Conservation (phyloP, 345 rosid species). For the Nephelium lappaceum region DNA sequence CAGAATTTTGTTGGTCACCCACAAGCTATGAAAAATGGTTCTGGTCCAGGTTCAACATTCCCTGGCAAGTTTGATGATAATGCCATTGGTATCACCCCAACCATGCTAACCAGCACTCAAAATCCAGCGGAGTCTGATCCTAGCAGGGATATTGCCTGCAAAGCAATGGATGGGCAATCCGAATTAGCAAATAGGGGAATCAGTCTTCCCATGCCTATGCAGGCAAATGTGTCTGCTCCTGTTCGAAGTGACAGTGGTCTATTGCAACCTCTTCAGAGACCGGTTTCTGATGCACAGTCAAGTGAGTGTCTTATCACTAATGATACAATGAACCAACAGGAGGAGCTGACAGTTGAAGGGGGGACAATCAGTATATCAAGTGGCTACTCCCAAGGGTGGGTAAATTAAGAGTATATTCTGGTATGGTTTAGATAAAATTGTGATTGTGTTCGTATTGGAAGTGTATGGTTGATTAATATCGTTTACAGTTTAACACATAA, state of each 20-base stretch:
- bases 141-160: conserved; percentile 50
- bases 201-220: conserved; percentile 39
- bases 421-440: not conserved
- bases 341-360: conserved; percentile 79
- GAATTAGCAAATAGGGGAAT: conserved; percentile 53
- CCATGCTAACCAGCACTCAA: conserved; percentile 44
- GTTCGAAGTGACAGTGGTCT: conserved; percentile 38
- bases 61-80: conserved; percentile 78
- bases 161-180: conserved; percentile 48
- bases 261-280: conserved; percentile 46
- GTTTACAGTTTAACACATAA: not conserved
- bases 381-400: conserved; percentile 71
- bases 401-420: not conserved
- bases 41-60: conserved; percentile 60
- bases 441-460: conserved; percentile 12
- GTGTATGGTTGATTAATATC: conserved; percentile 5
- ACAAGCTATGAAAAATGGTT: conserved; percentile 67
- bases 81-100: conserved; percentile 36
- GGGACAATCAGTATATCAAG: conserved; percentile 95
- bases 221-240: conserved; percentile 28
- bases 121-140: conserved; percentile 59
- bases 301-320: conserved; percentile 53
- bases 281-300: conserved; percentile 59
- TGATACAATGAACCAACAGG: conserved; percentile 50
- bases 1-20: conserved; percentile 65